Percentiles rank a stretch among this genome's conserved stretches.
These are phyloP conservation scores for Clonostachys solani DNA, from an alignment of 2,329 filamentous ascomycete species.

Conservation along the genomic window DNA sequence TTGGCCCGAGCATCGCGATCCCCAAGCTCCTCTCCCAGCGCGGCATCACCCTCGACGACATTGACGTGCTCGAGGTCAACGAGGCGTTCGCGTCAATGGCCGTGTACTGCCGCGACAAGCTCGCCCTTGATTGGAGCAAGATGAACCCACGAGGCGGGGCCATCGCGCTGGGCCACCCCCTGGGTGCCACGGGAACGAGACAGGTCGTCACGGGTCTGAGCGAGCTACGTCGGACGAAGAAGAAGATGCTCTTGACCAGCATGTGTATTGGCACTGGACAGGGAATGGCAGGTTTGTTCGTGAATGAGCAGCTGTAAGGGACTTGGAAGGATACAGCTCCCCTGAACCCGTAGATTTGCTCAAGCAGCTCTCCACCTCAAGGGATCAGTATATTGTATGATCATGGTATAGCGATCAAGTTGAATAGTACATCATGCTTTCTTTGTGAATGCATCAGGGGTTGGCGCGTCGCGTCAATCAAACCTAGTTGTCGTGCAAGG, in stretches of 20 bases:
- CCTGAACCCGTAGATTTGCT: no score
- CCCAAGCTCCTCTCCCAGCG: conserved; percentile 81
- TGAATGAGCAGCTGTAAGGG: conserved; percentile 43
- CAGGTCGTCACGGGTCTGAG: conserved; percentile 89
- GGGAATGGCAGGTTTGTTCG: conserved; percentile 64
- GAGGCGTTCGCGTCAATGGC: conserved; percentile 98
- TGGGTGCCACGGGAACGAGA: conserved; percentile 73
- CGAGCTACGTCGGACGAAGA: conserved; percentile 78
- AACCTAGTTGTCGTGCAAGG: no score
- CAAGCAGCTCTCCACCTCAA: no score
- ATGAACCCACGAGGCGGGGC: conserved; percentile 80
- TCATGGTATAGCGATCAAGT: no score
- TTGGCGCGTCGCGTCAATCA: no score
- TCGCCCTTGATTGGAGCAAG: conserved; percentile 69
- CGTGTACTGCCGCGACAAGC: conserved; percentile 78
- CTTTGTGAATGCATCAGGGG: no score
- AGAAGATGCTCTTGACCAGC: conserved; percentile 86
- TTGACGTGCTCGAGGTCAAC: conserved; percentile 91
- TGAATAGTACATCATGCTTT: no score
- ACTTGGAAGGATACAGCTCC: no score
- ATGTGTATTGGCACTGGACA: conserved; percentile 78
- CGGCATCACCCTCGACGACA: conserved; percentile 73
- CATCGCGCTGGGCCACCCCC: conserved; percentile 77
- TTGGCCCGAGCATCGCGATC: conserved; percentile 71
- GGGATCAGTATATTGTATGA: no score